Evolutionary conservation across 441 rosid genomes (phyloP).

Genomic region (Populus hybrid): DNA sequence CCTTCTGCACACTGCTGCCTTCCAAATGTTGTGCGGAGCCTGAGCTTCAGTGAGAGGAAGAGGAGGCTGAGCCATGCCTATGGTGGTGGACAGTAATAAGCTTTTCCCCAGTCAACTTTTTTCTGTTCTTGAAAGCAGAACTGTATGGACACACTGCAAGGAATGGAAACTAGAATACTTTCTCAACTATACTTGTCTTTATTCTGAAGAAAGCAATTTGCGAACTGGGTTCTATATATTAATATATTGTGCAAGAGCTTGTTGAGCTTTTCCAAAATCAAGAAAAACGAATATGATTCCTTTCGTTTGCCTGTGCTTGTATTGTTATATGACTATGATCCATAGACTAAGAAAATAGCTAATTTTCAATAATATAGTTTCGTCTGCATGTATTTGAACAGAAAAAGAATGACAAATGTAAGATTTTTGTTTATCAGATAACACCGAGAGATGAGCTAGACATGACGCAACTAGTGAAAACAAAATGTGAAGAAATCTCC

Average conservation of each 20-base stretch:
- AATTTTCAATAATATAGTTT: too few species aligned
- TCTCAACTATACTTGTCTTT: neutral
- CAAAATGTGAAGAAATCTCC: too few species aligned
- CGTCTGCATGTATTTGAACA: too few species aligned
- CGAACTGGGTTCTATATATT: neutral
- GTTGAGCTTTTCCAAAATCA: neutral
- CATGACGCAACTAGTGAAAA: too few species aligned
- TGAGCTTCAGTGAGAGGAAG: slow-evolving; percentile 47
- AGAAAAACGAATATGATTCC: neutral
- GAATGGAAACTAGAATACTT: neutral
- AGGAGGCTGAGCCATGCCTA: slow-evolving; percentile 27
- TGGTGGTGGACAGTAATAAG: slow-evolving; percentile 11
- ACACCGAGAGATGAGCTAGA: too few species aligned
- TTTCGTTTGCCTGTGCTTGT: neutral
- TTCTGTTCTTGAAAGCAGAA: neutral
- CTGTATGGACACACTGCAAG: neutral
- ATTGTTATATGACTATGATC: too few species aligned
- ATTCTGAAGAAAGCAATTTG: neutral
- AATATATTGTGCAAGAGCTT: neutral
- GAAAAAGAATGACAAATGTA: too few species aligned
- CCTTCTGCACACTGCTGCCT: slow-evolving; percentile 46
- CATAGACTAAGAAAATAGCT: too few species aligned
- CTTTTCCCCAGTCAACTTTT: neutral
- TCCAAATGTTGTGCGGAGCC: slow-evolving; percentile 42
- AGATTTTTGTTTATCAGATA: too few species aligned